Base-by-base conservation (phyloP, 306 rosid species). In the Cotoneaster glaucophyllus region DNA sequence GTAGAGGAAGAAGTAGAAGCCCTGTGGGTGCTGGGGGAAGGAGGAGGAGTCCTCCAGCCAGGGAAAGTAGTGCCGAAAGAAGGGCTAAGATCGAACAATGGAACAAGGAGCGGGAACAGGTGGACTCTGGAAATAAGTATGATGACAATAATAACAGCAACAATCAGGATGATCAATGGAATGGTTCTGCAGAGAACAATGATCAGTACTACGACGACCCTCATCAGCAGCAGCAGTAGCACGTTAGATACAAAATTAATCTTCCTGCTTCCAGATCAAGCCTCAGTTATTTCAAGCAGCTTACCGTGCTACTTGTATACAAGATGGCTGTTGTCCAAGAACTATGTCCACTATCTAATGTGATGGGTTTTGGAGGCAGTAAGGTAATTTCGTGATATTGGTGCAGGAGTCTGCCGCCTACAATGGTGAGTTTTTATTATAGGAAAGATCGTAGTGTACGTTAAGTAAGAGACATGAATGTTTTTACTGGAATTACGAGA, bases 81-180 rank as follows among this genome's bases (percentile, higher is more conserved):
- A 89, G 99, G 82, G 99, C 99, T 53, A 92, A 85, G 79, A 96
- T 96, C 56, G 99, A 96, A 85, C 92, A 89, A 63, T 96, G 99
- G 99, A 96, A 96, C 86, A 85, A 84, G 83, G 99, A 96, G 84
- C 85, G 63, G 85, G 99, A 96, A 73, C 82, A 45, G 41, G 85
- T 3, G 45, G 92, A 82, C 1, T 31, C 90, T 48, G 93, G 88
- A 22, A 69, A 63, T 79, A 81, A 54, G 78, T 79, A 81, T 64
- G 70, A 79, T 64, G 67, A 79, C 37, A 81, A 78, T 69, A 69
- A 76, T 26, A 78, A 76, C 69, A 71, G 75, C 41, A 81, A 76
- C 73, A 71, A 77, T 74, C 59, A 74, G 74, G 91, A 84, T 72
- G 79, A 77, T 67, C 79, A 86, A 19, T 82, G 81, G 70, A 81